Evolutionary conservation across 495 filamentous ascomycete species (phyloP).

Genomic region (Baudoinia panamericana): DNA sequence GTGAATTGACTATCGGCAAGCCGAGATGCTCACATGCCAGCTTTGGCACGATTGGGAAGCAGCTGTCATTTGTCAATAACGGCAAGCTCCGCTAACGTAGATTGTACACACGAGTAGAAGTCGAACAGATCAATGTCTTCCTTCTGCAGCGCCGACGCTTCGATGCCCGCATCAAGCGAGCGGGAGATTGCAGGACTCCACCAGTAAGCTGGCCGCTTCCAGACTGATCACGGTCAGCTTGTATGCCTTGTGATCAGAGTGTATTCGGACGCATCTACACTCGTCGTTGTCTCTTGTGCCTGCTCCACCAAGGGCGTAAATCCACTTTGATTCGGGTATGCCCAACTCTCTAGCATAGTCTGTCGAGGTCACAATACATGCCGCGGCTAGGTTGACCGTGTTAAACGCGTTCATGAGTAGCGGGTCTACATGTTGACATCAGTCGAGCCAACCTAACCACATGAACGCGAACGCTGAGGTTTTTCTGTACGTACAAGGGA

Average conservation of each 20-base stretch:
- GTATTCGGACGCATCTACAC: conserved; percentile 30
- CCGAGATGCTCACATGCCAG: conserved; percentile 41
- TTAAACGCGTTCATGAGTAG: conserved; percentile 52
- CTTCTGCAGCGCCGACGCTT: conserved; percentile 26
- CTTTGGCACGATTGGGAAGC: conserved; percentile 49
- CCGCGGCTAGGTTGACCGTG: conserved; percentile 41
- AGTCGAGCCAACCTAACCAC: neutral
- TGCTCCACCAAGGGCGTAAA: conserved; percentile 43
- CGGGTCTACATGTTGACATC: conserved; percentile 33
- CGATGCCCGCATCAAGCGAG: conserved; percentile 36
- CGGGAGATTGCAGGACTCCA: conserved; percentile 37
- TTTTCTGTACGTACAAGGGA: conserved; percentile 30
- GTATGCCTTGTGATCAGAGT: neutral
- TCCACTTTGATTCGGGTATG: conserved; percentile 39
- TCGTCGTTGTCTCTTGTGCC: conserved; percentile 36
- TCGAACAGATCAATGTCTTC: conserved; percentile 41
- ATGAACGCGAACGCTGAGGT: too few relatives aligned
- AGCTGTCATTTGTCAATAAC: conserved; percentile 28
- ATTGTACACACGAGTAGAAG: conserved; percentile 37
- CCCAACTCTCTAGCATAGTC: conserved; percentile 37
- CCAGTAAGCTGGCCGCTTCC: conserved; percentile 41
- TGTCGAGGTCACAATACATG: conserved; percentile 40
- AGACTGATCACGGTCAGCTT: conserved; percentile 30
- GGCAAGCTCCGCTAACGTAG: neutral
- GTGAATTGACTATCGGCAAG: conserved; percentile 30